These are phyloP conservation scores for Pseudozyma pruni DNA, from an alignment of 1,284 basidiomycete species.

Conservation along the genomic window DNA sequence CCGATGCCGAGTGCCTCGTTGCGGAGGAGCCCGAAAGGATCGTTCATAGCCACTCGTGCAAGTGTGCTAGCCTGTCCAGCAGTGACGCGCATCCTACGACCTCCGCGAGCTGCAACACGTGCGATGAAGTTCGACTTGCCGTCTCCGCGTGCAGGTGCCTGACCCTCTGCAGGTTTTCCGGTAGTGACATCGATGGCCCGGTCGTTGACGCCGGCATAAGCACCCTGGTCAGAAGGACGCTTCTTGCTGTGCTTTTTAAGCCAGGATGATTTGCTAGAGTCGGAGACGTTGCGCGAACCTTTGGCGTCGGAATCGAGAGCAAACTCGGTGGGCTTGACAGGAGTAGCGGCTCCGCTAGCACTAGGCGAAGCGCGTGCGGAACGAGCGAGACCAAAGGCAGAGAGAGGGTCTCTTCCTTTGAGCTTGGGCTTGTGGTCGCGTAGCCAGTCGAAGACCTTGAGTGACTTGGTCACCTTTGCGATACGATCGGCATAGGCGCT, in stretches of 20 bases:
- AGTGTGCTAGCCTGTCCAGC: slow-evolving; percentile 47
- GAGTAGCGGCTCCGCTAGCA: slow-evolving; percentile 35
- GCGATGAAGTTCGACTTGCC: slow-evolving; percentile 44
- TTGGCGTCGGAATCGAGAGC: slow-evolving; percentile 15
- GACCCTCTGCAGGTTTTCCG: slow-evolving; percentile 35
- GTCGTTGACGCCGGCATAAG: slow-evolving; percentile 14
- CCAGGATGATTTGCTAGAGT: slow-evolving; percentile 34
- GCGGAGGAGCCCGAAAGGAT: slow-evolving; percentile 41
- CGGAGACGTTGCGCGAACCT: slow-evolving; percentile 12
- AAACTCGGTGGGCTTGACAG: slow-evolving; percentile 32
- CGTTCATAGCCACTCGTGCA: slow-evolving; percentile 60
- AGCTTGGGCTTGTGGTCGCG: slow-evolving; percentile 77
- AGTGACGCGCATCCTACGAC: slow-evolving; percentile 22
- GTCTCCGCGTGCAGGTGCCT: slow-evolving; percentile 41
- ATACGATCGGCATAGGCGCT: slow-evolving; percentile 81
- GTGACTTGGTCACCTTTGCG: slow-evolving; percentile 72
- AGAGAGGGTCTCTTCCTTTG: slow-evolving; percentile 67
- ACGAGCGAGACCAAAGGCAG: slow-evolving; percentile 70
- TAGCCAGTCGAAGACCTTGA: slow-evolving; percentile 77
- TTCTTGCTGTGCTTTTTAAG: slow-evolving; percentile 60
- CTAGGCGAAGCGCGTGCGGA: slow-evolving; percentile 36
- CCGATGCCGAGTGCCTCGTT: slow-evolving; percentile 56
- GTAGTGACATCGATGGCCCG: slow-evolving; percentile 37
- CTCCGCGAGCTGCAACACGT: slow-evolving; percentile 29
- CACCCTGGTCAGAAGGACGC: slow-evolving; percentile 37